A percentile compares a stretch with the other conserved stretches of the same genome.
Evolutionary conservation across 1,139 yeast species (phyloP).

Genomic region (Scheffersomyces parashehatae): DNA sequence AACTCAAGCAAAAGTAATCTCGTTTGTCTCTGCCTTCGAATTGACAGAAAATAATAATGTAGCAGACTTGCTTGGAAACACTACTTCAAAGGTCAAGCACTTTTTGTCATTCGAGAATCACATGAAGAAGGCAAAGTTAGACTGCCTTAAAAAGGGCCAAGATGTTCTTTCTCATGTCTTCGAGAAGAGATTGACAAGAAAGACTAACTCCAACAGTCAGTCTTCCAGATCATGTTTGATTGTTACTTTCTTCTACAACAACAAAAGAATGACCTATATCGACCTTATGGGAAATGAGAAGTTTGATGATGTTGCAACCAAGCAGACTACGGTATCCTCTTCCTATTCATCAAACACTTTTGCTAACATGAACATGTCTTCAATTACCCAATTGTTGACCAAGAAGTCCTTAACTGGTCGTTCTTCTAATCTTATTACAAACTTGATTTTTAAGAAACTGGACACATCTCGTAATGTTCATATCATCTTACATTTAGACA

Average conservation of each 20-base stretch:
- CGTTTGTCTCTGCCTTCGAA: conserved; percentile 28
- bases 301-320: conserved; percentile 12
- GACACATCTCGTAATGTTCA: conserved; percentile 16
- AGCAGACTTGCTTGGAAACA: conserved; percentile 25
- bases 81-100: conserved; percentile 6
- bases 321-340: background rate
- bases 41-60: conserved; percentile 27
- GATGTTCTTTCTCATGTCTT: conserved; percentile 16
- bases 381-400: conserved; percentile 29
- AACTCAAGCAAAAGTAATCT: conserved; percentile 5
- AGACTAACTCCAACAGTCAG: conserved; percentile 20
- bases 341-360: conserved; percentile 17
- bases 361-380: conserved; percentile 30
- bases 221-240: conserved; percentile 32
- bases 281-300: conserved; percentile 37
- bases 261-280: conserved; percentile 23
- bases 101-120: conserved; percentile 14
- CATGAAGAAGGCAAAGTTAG: conserved; percentile 12
- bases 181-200: conserved; percentile 19
- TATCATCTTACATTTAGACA: conserved; percentile 33
- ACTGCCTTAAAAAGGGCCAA: conserved; percentile 2
- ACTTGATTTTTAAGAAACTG: conserved; percentile 26
- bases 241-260: conserved; percentile 22
- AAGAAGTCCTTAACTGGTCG: conserved; percentile 14
- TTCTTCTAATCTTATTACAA: conserved; percentile 30